Evolutionary conservation across 768 basidiomycete genomes (phyloP), one percentile per base, ranked within the genome.

Genomic region (Amanita rubescens): DNA sequence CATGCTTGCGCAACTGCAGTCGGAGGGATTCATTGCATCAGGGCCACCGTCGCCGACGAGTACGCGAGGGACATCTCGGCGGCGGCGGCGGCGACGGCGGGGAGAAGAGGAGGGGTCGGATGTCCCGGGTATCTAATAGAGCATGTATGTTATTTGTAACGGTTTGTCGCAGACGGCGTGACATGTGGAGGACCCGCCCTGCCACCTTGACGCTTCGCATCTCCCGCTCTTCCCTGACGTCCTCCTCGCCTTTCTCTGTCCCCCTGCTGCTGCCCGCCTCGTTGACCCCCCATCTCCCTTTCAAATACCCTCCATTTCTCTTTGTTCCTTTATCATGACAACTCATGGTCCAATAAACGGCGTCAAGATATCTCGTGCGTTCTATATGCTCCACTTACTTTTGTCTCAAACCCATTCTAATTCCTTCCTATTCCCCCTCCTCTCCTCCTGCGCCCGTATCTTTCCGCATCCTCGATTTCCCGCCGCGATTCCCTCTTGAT

Each of bases 301-400:
- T 24, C 42, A 20, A 17, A 17, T 30, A 25, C 45, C 53, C 37
- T 24, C 37, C 53, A 20, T 19, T 12, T 33, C 24, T 45, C 20
- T 11, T n/a, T 27, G 17, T 47, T 22, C 53, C 25, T 38, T 49
- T 51, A 69, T 70, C 68, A 88, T 88, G 85, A 73, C 82, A 53
- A 83, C 80, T 55, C 83, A 87, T 71, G 84, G 77, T 63, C 88
- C 88, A 68, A 88, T 90, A 73, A 90, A 90, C 71, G 88, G 88
- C 63, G 84, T 90, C 71, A 90, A 87, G 77, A 79, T 89, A 65
- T 88, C 86, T 68, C 79, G 88, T 90, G 68, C 73, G 87, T 85
- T 44, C 58, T 45, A 48, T 53, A 56, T 51, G 38, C 56, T 55
- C 38, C 49, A 22, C 49, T 48, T 46, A 19, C 24, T 22, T 30